Evolutionary conservation across 1,284 basidiomycete species (phyloP), one percentile per base, ranked within the genome.

Genomic region (Ustilago sp.): DNA sequence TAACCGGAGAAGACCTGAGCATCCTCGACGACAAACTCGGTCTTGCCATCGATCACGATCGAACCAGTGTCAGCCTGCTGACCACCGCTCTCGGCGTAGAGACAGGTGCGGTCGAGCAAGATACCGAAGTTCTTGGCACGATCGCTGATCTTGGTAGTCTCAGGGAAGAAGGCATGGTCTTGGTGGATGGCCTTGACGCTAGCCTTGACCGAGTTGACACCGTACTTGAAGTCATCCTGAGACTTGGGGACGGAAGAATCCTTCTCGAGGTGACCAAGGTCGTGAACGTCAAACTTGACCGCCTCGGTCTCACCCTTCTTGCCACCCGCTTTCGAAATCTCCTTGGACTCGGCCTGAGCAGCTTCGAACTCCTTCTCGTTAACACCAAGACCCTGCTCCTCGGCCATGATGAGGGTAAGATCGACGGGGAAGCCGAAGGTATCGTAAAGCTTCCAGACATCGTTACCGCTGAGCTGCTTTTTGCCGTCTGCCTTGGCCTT

Each of bases 391-490:
- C 92, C 92, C 38, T 94, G 89, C 86, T 99, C 96, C 86, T 97
- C 94, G 31, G 97, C 96, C 96, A 99, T 99, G 76, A 99, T 89
- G 62, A 93, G 91, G 2, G 97, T 99, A 43, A 99, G 88, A 85
- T 99, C 96, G 59, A 95, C 94, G 0, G 96, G 97, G 89, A 99
- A 99, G 48, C 96, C 96, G 86, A 94, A 99, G 0, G 97, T 99
- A 87, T 99, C 97, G 87, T 99, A 99, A 60, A 99, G 88, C 36
- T 94, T 90, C 96, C 96, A 99, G 34, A 98, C 94, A 83, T 99
- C 96, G 82, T 92, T 92, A 17, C 96, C 96, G 75, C 89, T 91
- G 51, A 99, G 90, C 76, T 91, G 90, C 62, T 89, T 92, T 9
- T 88, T 83, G 13, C 91, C 91, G 52, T 89, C 88, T 54, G 92